Base-by-base conservation (phyloP, 75 land plant species). In the Pinus taeda region DNA sequence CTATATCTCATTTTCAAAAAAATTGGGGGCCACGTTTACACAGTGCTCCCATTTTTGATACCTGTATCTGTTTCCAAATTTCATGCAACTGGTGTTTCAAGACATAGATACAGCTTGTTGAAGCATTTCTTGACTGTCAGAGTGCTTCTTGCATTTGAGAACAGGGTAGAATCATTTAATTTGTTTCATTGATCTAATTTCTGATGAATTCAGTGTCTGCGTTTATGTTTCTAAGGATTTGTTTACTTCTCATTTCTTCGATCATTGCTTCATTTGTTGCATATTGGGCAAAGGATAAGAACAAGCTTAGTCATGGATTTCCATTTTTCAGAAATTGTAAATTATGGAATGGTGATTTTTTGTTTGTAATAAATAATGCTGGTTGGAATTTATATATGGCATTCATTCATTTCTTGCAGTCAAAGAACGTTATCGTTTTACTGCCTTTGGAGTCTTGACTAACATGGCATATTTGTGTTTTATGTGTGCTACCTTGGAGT, bases 391-490 rank as follows among this genome's bases (percentile, higher is more conserved):
- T 59, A 74, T 59, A 73, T 69, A 70, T 73, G 7, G 8, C 74
- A 74, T 74, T 12, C 20, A 14, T 49, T 11, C 55, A 49, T 49
- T 49, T 49, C 55, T 49, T 37, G 59, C 24, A 74, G 24, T 42
- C 13, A 22, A 67, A 66, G 36, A 74, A 22, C 37, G 20, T 33
- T 36, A 11, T 78, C 22, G 11, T 75, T 78, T 66, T 56, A 13
- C 30, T 57, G 39, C 22, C 53, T 15, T 29, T 22, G 5, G 24
- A 71, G 15, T 75, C 49, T 21, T n/a, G 42, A 56, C 71, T 45
- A 69, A 69, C 33, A 30, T 45, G 42, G 13, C 36, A 17, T n/a
- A 60, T 72, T 76, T 76, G 37, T 63, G 37, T 59, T 78, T 78
- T 33, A n/a, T 45, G 33, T 29, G 57, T n/a, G 18, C 12, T 26